Evolutionary conservation across 805 yeast species (phyloP), one percentile per base, ranked within the genome.

Genomic region (Spathaspora passalidarum): DNA sequence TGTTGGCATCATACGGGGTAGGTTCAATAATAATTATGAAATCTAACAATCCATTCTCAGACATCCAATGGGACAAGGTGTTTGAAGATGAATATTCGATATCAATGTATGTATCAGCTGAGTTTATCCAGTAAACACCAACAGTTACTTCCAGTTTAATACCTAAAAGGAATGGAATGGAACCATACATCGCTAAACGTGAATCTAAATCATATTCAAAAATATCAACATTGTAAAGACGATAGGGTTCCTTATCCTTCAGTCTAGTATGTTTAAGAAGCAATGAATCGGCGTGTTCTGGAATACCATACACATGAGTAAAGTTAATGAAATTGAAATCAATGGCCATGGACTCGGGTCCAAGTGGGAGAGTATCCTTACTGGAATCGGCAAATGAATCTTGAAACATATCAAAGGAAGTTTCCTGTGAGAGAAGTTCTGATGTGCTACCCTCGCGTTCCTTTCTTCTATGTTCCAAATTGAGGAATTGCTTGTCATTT

Each of bases 71-170:
- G 1, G 95, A 75, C 42, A 62, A 62, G 13, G 41, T 32, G 6
- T 32, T 11, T 20, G 35, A 32, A 1, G 81, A 69, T 5, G 67
- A 56, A 1, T 49, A 44, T 32, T 69, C 68, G 41, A 94, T 78
- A 57, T 94, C 96, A 38, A 94, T 72, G 69, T 83, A 91, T 0
- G 97, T 90, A 59, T 94, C 99, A 1, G 98, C 97, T 41, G 88
- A 79, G 61, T 91, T 94, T 44, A 87, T 69, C 97, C 98, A 94
- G 57, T 92, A 90, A 8, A 92, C 62, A 13, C 96, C 98, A 9
- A 81, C 80, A 1, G 91, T 72, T 2, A 72, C 56, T 0, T 68
- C 76, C 0, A 79, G 73, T 42, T 78, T 80, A 14, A 79, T 79
- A 0, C 89, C 94, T 42, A 88, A 67, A 78, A 94, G 74, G 38